These are phyloP conservation scores for Clarireedia sp. DNA, from an alignment of 2,329 filamentous ascomycete genomes.

Conservation along the genomic window DNA sequence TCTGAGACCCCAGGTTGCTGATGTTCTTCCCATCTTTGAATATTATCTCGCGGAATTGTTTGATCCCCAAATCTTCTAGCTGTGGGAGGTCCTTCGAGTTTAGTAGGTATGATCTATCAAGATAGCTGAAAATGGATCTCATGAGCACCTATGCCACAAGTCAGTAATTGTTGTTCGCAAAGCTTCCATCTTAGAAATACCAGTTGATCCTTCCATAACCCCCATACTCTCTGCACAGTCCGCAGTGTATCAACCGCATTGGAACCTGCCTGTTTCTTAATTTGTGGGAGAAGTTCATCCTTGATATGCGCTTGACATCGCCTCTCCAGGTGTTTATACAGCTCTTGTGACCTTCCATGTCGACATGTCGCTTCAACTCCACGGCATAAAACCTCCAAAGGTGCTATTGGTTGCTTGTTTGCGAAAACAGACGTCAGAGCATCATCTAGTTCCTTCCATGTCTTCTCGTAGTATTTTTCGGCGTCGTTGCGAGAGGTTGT, in stretches of 20 bases:
- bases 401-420: conserved; percentile 53
- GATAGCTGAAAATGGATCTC: conserved; percentile 84
- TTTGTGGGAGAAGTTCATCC: conserved; percentile 45
- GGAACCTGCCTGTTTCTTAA: conserved; percentile 40
- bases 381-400: conserved; percentile 83
- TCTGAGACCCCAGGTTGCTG: conserved; percentile 35
- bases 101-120: conserved; percentile 83
- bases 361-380: conserved; percentile 88
- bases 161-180: not conserved
- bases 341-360: conserved; percentile 59
- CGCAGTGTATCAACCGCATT: conserved; percentile 58
- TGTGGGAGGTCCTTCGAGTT: conserved; percentile 60
- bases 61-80: conserved; percentile 73
- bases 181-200: conserved; percentile 39
- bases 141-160: conserved; percentile 53
- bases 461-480: conserved; percentile 69
- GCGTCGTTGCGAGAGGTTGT: conserved; percentile 52
- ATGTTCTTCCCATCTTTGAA: conserved; percentile 28
- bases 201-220: conserved; percentile 68
- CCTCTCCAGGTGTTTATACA: conserved; percentile 59
- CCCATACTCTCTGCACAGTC: conserved; percentile 54
- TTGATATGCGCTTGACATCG: conserved; percentile 63
- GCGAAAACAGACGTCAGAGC: conserved; percentile 69
- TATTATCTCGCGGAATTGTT: conserved; percentile 60
- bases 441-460: conserved; percentile 64